These are phyloP conservation scores for Leishmania lainsoni DNA, from an alignment of 208 protist genomes.

Conservation along the genomic window DNA sequence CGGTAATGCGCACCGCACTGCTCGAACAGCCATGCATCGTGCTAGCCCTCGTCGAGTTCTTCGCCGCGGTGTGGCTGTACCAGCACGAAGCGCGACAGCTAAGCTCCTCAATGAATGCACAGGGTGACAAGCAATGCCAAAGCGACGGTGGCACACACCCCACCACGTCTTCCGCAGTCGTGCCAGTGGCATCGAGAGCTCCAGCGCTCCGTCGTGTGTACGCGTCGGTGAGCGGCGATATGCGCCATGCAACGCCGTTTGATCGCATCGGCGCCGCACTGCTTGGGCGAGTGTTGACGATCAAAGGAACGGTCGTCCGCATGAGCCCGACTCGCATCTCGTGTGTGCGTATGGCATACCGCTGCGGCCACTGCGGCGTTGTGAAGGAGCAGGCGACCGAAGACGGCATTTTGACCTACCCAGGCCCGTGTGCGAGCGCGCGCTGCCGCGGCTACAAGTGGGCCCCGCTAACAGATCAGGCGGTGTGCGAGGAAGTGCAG, in stretches of 20 bases:
- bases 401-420: constrained; percentile 79
- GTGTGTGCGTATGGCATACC: constrained; percentile 68
- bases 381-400: constrained; percentile 48
- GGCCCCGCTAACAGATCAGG: constrained; percentile 52
- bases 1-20: constrained; percentile 55
- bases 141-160: neutral
- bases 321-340: constrained; percentile 72
- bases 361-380: constrained; percentile 68
- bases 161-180: constrained; percentile 2
- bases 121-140: neutral
- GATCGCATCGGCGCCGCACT: constrained; percentile 71
- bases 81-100: constrained; percentile 19
- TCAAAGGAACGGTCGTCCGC: constrained; percentile 80
- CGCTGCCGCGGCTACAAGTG: constrained; percentile 80
- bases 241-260: constrained; percentile 46
- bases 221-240: constrained; percentile 34
- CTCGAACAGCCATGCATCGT: constrained; percentile 60
- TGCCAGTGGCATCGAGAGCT: constrained; percentile 4
- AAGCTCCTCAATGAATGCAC: neutral
- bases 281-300: constrained; percentile 67
- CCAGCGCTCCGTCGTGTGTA: constrained; percentile 29
- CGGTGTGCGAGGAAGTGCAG: constrained; percentile 83
- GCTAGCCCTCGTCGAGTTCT: constrained; percentile 76
- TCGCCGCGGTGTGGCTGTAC: constrained; percentile 57
- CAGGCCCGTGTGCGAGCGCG: constrained; percentile 51